A percentile compares a stretch with the other conserved stretches of the same genome.
phyloP scores from a whole-genome alignment of 2,329 filamentous ascomycete species.

The Epichloe scottii region DNA sequence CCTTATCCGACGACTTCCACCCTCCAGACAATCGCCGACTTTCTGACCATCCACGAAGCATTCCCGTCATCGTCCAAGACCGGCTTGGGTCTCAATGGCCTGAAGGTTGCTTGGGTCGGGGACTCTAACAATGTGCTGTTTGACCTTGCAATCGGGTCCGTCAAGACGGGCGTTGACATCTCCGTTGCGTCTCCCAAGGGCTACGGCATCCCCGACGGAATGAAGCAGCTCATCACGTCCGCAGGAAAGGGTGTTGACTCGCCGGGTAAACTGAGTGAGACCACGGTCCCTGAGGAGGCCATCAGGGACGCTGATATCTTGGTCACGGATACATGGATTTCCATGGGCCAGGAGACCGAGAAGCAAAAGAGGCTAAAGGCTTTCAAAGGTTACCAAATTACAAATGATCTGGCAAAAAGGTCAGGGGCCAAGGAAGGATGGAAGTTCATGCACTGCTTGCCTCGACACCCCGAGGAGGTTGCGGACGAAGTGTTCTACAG shows the following conservation, averaged over 20 bases:
- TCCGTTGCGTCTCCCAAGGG: conserved; percentile 76
- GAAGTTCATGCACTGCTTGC: conserved; percentile 98
- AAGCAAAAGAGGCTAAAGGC: conserved; percentile 61
- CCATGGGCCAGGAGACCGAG: conserved; percentile 94
- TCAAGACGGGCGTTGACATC: conserved; percentile 79
- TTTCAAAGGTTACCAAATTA: conserved; percentile 86
- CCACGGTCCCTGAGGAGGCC: conserved; percentile 69
- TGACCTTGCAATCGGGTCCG: conserved; percentile 76
- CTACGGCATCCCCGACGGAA: conserved; percentile 66
- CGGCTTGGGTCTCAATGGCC: conserved; percentile 57
- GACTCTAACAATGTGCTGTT: conserved; percentile 97
- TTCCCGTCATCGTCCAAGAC: conserved; percentile 42
- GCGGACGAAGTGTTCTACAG: conserved; percentile 91
- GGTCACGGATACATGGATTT: conserved; percentile 96
- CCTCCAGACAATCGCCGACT: conserved; percentile 92
- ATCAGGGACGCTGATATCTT: conserved; percentile 78
- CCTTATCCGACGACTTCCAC: conserved; percentile 81
- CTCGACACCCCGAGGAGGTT: conserved; percentile 85
- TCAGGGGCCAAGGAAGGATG: conserved; percentile 80
- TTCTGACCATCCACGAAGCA: conserved; percentile 75
- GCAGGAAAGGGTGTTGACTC: conserved; percentile 44
- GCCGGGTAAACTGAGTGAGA: conserved; percentile 60
- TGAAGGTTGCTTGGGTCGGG: conserved; percentile 93
- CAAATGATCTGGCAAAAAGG: conserved; percentile 66
- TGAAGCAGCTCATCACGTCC: conserved; percentile 59